Percentiles rank a stretch among this genome's conserved stretches.
phyloP scores from a whole-genome alignment of 805 yeast species.

The Starmerella etchellsii region DNA sequence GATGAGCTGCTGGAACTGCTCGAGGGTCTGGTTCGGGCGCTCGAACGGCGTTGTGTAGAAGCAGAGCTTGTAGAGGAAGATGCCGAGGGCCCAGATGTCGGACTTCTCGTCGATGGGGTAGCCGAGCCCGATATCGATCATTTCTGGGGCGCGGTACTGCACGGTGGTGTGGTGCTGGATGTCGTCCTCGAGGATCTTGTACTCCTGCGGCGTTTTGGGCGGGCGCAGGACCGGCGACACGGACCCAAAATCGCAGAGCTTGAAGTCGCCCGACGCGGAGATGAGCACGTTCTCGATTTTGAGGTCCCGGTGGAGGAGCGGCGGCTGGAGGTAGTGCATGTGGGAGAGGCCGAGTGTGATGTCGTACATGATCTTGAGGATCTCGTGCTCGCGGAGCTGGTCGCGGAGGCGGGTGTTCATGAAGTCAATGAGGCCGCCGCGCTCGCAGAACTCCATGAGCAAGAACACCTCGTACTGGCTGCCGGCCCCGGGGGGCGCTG shows the following conservation, averaged over 20 bases:
- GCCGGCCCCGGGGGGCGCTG: slow-evolving; percentile 30
- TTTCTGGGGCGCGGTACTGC: slow-evolving; percentile 90
- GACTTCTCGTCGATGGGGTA: slow-evolving; percentile 80
- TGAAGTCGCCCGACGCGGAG: slow-evolving; percentile 51
- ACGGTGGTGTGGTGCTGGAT: slow-evolving; percentile 86
- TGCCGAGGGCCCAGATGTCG: slow-evolving; percentile 95
- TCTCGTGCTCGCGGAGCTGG: slow-evolving; percentile 63
- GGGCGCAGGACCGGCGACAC: slow-evolving; percentile 58
- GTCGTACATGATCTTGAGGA: slow-evolving; percentile 72
- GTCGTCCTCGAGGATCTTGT: slow-evolving; percentile 67
- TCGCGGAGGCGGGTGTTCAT: slow-evolving; percentile 79
- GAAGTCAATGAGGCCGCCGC: slow-evolving; percentile 67
- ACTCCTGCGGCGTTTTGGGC: slow-evolving; percentile 62
- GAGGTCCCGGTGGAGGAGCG: slow-evolving; percentile 80
- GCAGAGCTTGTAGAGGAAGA: slow-evolving; percentile 77
- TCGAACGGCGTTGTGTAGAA: slow-evolving; percentile 94
- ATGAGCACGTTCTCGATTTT: slow-evolving; percentile 90
- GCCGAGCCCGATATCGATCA: slow-evolving; percentile 78
- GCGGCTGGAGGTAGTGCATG: slow-evolving; percentile 62
- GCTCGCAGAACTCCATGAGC: slow-evolving; percentile 87
- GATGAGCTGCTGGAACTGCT: slow-evolving; percentile 54
- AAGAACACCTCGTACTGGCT: slow-evolving; percentile 75
- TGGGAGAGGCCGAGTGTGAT: slow-evolving; percentile 64
- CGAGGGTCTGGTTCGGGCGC: slow-evolving; percentile 36
- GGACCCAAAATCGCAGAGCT: slow-evolving; percentile 90